Conservation (phyloP, 768 basidiomycete genomes). For the Sarcomyxa edulis region DNA sequence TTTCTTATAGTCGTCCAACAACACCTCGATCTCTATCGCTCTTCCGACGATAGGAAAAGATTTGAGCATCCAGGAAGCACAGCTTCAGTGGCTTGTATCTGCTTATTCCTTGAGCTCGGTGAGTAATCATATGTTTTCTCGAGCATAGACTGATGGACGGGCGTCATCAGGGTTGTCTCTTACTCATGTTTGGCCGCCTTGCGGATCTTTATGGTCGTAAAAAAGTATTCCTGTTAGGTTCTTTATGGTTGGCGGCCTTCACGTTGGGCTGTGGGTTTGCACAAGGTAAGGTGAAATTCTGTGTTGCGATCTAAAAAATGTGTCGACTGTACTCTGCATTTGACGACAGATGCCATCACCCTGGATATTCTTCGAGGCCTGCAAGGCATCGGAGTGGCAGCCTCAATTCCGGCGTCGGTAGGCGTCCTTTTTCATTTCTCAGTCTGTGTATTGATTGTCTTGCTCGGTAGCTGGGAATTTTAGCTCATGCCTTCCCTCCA, state of each 20-base stretch:
- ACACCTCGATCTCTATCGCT: conserved; percentile 44
- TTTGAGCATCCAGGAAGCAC: conserved; percentile 41
- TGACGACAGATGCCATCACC: conserved; percentile 51
- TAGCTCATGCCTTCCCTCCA: conserved; percentile 76
- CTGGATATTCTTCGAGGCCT: conserved; percentile 71
- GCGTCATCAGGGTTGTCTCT: conserved; percentile 58
- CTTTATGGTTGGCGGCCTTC: conserved; percentile 45
- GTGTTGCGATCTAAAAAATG: conserved; percentile 2
- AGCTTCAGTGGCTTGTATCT: conserved; percentile 63
- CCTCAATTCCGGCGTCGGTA: conserved; percentile 68
- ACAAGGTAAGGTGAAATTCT: no score
- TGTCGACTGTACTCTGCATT: background rate
- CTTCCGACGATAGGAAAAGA: conserved; percentile 45
- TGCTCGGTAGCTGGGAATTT: conserved; percentile 59
- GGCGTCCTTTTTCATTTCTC: conserved; percentile 14
- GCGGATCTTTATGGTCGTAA: conserved; percentile 80
- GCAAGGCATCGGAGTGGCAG: conserved; percentile 75
- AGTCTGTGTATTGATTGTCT: conserved; percentile 3
- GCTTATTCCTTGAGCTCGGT: conserved; percentile 68
- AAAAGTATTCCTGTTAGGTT: conserved; percentile 58
- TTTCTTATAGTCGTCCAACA: conserved; percentile 39
- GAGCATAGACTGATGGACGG: no score
- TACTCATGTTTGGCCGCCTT: conserved; percentile 69
- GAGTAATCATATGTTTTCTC: no score
- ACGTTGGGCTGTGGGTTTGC: conserved; percentile 64